Percentiles rank a stretch among this genome's conserved stretches.
These are phyloP conservation scores for Phaeosphaeria sp. DNA, from an alignment of 2,329 filamentous ascomycete genomes.

Conservation along the genomic window DNA sequence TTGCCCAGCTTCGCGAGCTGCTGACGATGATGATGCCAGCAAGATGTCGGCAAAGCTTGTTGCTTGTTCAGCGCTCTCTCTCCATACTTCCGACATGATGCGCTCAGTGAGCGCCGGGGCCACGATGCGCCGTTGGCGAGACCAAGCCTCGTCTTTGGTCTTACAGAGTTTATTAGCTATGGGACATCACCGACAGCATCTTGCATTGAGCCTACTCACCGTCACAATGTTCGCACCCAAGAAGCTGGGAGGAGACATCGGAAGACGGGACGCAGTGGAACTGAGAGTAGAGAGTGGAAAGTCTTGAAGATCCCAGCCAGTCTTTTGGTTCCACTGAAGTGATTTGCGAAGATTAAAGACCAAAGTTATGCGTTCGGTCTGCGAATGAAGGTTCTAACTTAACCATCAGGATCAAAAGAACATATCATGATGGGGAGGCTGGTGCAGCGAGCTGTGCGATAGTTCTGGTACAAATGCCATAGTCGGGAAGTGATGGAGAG, in stretches of 20 bases:
- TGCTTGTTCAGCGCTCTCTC: slow-evolving; percentile 10
- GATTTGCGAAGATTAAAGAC: background rate
- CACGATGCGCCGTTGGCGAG: slow-evolving; percentile 16
- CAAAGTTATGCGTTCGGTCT: too few relatives aligned
- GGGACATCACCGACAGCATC: background rate
- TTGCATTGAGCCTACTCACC: background rate
- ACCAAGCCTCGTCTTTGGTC: slow-evolving; percentile 12
- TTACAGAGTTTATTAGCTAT: background rate
- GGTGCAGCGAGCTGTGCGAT: slow-evolving; percentile 2
- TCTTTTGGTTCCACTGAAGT: background rate
- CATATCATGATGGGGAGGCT: slow-evolving; percentile 5
- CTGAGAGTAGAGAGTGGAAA: background rate
- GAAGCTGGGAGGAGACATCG: slow-evolving; percentile 3
- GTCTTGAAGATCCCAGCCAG: background rate
- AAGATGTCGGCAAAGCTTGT: slow-evolving; percentile 4
- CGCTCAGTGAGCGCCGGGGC: slow-evolving; percentile 16
- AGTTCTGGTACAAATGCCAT: slow-evolving; percentile 2
- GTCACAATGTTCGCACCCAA: background rate
- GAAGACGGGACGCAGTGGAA: background rate
- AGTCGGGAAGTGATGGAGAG: background rate
- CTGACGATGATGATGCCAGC: background rate
- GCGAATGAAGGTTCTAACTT: too few relatives aligned
- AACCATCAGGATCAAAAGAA: slow-evolving; percentile 9
- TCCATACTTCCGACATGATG: slow-evolving; percentile 16
- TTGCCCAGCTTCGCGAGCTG: background rate